Percentiles rank a stretch among this genome's conserved stretches.
Evolutionary conservation across 108 stramenopile species (phyloP).

Genomic region (Thalassiosira profunda): DNA sequence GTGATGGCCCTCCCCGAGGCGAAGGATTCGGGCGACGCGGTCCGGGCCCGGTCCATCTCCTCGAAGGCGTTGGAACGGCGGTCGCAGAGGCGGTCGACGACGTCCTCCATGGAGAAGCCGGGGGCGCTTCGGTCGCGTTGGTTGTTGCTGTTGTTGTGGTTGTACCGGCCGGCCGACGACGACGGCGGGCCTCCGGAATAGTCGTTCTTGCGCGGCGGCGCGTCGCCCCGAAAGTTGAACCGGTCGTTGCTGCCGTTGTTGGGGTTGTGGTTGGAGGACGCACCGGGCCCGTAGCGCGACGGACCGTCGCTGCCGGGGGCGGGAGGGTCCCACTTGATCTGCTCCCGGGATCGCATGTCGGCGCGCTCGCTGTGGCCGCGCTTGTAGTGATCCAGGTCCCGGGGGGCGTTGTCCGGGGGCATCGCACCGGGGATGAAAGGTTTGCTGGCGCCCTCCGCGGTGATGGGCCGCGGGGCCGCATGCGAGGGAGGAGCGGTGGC

Average conservation of each 20-base stretch:
- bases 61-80: constrained; percentile 55
- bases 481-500: no score
- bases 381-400: constrained; percentile 83
- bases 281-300: background rate
- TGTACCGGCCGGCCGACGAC: constrained; percentile 14
- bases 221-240: no score
- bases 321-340: constrained; percentile 30
- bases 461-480: no score
- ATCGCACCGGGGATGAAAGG: constrained; percentile 22
- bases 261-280: background rate
- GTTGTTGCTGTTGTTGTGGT: constrained; percentile 22
- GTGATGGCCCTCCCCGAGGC: constrained; percentile 74
- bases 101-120: constrained; percentile 55
- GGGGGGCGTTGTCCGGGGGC: constrained; percentile 58
- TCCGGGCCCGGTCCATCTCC: constrained; percentile 63
- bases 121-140: constrained; percentile 5
- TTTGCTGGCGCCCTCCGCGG: no score
- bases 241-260: constrained; percentile 31
- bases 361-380: constrained; percentile 80
- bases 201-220: background rate
- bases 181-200: constrained; percentile 5
- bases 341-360: constrained; percentile 56
- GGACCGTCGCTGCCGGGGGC: constrained; percentile 1
- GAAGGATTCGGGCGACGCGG: constrained; percentile 59
- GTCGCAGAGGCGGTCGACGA: constrained; percentile 66